These are phyloP conservation scores for Ustanciosporium gigantosporum DNA, from an alignment of 1,284 basidiomycete genomes.

Conservation along the genomic window DNA sequence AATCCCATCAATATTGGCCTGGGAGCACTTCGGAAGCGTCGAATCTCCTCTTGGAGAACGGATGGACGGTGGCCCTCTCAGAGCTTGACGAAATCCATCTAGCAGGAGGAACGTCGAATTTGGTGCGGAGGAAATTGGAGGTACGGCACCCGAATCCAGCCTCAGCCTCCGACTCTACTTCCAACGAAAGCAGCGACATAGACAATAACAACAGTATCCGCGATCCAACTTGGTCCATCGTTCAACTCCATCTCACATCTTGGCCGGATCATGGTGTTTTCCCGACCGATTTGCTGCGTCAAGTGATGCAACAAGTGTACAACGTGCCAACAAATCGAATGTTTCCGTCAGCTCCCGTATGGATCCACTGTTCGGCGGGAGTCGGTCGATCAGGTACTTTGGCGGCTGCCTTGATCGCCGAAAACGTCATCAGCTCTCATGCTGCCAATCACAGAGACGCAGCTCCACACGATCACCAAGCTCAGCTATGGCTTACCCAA, in stretches of 20 bases:
- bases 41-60: conserved; percentile 10
- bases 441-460: not conserved
- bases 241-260: conserved; percentile 72
- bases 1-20: conserved; percentile 58
- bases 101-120: conserved; percentile 11
- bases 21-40: not conserved
- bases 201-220: not conserved
- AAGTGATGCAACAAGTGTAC: conserved; percentile 26
- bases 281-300: conserved; percentile 41
- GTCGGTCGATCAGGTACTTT: conserved; percentile 64
- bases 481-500: too few relatives aligned
- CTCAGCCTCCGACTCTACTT: not conserved
- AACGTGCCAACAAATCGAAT: conserved; percentile 53
- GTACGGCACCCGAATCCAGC: conserved; percentile 6
- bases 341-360: conserved; percentile 68
- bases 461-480: not conserved
- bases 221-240: conserved; percentile 60
- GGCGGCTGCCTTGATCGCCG: conserved; percentile 63
- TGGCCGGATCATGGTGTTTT: conserved; percentile 86
- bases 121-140: conserved; percentile 10
- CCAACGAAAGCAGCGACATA: not conserved
- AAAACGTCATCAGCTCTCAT: conserved; percentile 5
- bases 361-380: conserved; percentile 73
- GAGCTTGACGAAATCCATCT: conserved; percentile 2
- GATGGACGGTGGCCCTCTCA: conserved; percentile 3